These are phyloP conservation scores for Neopestalotiopsis sp. DNA, from an alignment of 2,329 filamentous ascomycete genomes.

Conservation along the genomic window DNA sequence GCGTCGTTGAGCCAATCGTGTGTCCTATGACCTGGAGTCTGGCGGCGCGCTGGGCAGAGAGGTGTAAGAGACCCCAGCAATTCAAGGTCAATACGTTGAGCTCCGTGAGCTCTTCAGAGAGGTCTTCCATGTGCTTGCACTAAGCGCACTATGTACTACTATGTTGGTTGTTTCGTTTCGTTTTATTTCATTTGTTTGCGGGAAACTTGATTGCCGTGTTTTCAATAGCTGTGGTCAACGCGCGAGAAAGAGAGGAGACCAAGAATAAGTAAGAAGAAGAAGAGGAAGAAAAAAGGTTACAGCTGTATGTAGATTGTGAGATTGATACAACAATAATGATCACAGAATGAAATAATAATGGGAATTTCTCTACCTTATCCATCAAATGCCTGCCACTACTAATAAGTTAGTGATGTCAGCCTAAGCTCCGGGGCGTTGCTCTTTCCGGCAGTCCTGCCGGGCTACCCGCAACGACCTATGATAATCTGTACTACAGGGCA, in stretches of 20 bases:
- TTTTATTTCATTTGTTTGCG: not conserved
- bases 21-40: constrained; percentile 85
- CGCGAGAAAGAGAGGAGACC: not conserved
- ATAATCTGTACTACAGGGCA: not conserved
- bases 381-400: not conserved
- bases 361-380: not conserved
- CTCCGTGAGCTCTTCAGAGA: constrained; percentile 65
- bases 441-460: constrained; percentile 3
- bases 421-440: not conserved
- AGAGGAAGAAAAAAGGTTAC: not conserved
- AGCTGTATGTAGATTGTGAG: not conserved
- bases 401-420: constrained; percentile 4
- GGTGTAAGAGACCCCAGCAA: constrained; percentile 93
- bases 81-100: constrained; percentile 89
- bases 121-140: constrained; percentile 22
- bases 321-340: not conserved
- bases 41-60: constrained; percentile 78
- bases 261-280: not conserved
- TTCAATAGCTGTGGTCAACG: not conserved
- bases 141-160: too few species aligned
- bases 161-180: not conserved
- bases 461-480: not conserved
- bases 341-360: not conserved
- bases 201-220: not conserved
- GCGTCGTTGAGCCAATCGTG: constrained; percentile 72